These are phyloP conservation scores for Lichtheimia ornata DNA, from an alignment of 371 early-diverging fungal species.

Conservation along the genomic window DNA sequence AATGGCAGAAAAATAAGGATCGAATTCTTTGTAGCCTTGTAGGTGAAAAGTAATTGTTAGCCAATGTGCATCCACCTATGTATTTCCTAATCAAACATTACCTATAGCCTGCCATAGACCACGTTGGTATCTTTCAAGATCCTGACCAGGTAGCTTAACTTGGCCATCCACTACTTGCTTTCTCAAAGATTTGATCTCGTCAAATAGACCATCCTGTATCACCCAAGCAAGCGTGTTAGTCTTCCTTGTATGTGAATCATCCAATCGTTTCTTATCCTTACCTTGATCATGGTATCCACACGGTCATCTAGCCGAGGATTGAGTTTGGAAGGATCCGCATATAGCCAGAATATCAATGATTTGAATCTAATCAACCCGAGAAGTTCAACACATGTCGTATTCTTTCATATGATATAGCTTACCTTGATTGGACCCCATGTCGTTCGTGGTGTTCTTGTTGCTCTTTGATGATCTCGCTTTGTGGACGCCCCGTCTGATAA, in stretches of 20 bases:
- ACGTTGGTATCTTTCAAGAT: constrained; percentile 65
- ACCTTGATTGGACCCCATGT: constrained; percentile 32
- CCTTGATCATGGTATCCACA: constrained; percentile 86
- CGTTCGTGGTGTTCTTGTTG: constrained; percentile 53
- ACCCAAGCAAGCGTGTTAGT: not conserved
- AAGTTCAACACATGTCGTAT: constrained; percentile 11
- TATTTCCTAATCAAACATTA: constrained; percentile 24
- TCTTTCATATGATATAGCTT: not conserved
- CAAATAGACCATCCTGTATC: constrained; percentile 71
- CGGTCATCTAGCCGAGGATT: constrained; percentile 80
- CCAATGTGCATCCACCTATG: not conserved
- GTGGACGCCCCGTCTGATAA: constrained; percentile 72
- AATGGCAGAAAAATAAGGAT: constrained; percentile 62
- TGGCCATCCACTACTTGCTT: constrained; percentile 49
- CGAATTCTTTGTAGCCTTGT: constrained; percentile 84
- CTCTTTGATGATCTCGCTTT: constrained; percentile 69
- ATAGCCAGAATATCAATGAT: constrained; percentile 86
- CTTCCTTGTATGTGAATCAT: not conserved
- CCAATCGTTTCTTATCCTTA: constrained; percentile 14
- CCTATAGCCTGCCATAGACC: constrained; percentile 87
- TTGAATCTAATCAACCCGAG: constrained; percentile 25
- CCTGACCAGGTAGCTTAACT: constrained; percentile 40
- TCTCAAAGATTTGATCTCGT: constrained; percentile 76
- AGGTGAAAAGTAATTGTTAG: not conserved
- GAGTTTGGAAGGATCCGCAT: constrained; percentile 67